Base-by-base conservation (phyloP, 768 basidiomycete genomes). In the Suillus lakei region DNA sequence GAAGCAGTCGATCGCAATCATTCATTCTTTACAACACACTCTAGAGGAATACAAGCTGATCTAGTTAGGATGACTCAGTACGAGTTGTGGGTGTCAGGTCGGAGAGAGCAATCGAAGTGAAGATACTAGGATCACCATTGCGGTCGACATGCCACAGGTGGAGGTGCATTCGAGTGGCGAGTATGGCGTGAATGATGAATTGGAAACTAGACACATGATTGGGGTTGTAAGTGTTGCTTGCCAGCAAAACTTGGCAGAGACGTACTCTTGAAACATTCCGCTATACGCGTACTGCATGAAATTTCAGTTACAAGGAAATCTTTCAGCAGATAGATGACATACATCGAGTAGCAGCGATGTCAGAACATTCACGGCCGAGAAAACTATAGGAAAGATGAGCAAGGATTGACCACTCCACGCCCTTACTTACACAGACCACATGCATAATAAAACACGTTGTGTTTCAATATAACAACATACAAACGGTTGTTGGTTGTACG, bases 251-350 rank as follows among this genome's bases (percentile, higher is more conserved):
- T 63, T 23, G 38, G 26, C 16, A 44, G 10, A n/a, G 30, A 39
- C 61, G 36, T 38, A 64, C 63, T 64, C 63, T 36, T 50, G 30
- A 23, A 64, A 62, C 63, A 64, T 64, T 23, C 58, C 60, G 9
- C 58, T 60, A 64, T 64, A 64, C 9, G 60, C 56, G 32, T 64
- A 34, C 63, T 64, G 59, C 15, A 41, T 26, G 8, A 34, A 38
- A 34, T 26, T 10, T 53, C 30, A 32, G 30, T 21, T 15, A 30
- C 34, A 28, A 61, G 15, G 18, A 15, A 26, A 16, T 53, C 0
- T 36, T 62, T 46, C 36, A 26, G 23, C 3, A 39, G 26, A 62
- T 28, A n/a, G 32, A 16, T 32, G 32, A 50, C 63, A 23, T 28
- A 62, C 63, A 13, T 64, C 28, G 8, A 64, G 56, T 9, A 64